A percentile compares a stretch with the other conserved stretches of the same genome.
Evolutionary conservation across 2,329 filamentous ascomycete genomes (phyloP).

Genomic region (Pseudogymnoascus sp.): DNA sequence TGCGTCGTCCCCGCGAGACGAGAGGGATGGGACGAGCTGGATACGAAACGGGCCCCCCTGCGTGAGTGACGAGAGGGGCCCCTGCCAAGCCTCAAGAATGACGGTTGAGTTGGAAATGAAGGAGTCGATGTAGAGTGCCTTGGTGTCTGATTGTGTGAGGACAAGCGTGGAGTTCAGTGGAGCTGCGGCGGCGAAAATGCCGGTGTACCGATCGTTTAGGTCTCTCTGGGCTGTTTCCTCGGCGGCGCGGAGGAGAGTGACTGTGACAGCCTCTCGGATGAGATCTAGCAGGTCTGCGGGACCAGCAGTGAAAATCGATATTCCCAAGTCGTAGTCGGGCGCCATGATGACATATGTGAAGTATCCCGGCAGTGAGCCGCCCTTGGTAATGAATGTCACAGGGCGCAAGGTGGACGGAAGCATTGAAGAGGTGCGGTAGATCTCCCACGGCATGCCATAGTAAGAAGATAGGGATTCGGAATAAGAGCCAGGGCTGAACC

Average conservation of each 20-base stretch:
- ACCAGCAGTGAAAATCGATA: slow-evolving; percentile 34
- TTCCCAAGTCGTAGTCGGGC: slow-evolving; percentile 39
- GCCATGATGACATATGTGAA: slow-evolving; percentile 34
- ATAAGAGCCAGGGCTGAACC: slow-evolving; percentile 37
- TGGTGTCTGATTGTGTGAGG: background rate
- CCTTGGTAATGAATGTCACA: slow-evolving; percentile 41
- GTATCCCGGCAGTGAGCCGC: slow-evolving; percentile 39
- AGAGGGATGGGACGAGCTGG: slow-evolving; percentile 12
- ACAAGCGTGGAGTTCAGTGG: slow-evolving; percentile 8
- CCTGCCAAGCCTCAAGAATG: background rate
- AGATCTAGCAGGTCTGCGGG: background rate
- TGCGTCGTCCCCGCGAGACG: background rate
- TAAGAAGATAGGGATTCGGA: slow-evolving; percentile 33
- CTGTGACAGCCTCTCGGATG: background rate
- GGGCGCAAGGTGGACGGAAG: slow-evolving; percentile 31
- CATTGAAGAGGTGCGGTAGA: slow-evolving; percentile 36
- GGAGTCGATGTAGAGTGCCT: slow-evolving; percentile 6
- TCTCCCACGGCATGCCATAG: slow-evolving; percentile 45
- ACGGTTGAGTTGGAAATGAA: slow-evolving; percentile 13
- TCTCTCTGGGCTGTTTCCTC: background rate
- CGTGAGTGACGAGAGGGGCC: background rate
- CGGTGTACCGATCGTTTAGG: background rate
- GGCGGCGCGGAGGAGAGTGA: background rate
- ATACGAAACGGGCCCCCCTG: background rate
- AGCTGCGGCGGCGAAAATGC: background rate